phyloP scores from a whole-genome alignment of 106 monocot species.

The Platanthera zijinensis region DNA sequence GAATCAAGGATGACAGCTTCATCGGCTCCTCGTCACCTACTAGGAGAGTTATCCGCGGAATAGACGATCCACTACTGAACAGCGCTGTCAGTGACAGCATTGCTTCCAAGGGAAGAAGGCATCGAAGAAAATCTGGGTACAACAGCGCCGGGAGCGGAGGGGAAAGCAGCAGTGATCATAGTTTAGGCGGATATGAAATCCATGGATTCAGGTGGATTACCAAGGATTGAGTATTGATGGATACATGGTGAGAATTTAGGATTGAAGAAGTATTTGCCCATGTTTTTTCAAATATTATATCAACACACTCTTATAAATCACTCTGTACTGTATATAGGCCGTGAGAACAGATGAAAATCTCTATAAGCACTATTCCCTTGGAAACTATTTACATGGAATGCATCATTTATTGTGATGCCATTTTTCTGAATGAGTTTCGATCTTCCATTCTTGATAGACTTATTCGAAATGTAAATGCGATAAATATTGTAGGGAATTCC shows the following conservation, averaged over 20 bases:
- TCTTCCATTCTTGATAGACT: background rate
- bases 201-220: constrained; percentile 64
- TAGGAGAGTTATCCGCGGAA: constrained; percentile 57
- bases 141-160: constrained; percentile 73
- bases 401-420: background rate
- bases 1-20: constrained; percentile 80
- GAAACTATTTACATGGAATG: constrained; percentile 2
- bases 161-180: constrained; percentile 73
- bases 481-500: background rate
- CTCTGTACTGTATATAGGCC: background rate
- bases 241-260: no score
- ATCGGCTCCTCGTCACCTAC: constrained; percentile 40
- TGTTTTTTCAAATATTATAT: background rate
- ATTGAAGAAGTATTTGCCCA: background rate
- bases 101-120: constrained; percentile 24
- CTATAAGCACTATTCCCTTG: background rate
- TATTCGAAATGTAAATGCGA: background rate
- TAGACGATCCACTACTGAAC: constrained; percentile 76
- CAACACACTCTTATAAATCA: background rate
- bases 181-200: constrained; percentile 47
- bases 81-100: constrained; percentile 52
- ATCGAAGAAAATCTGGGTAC: constrained; percentile 55
- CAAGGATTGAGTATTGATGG: constrained; percentile 32
- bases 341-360: background rate
- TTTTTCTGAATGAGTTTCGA: background rate